Evolutionary conservation across 139 green algal genomes (phyloP), one percentile per base, ranked within the genome.

Genomic region (Asterochloris erici): DNA sequence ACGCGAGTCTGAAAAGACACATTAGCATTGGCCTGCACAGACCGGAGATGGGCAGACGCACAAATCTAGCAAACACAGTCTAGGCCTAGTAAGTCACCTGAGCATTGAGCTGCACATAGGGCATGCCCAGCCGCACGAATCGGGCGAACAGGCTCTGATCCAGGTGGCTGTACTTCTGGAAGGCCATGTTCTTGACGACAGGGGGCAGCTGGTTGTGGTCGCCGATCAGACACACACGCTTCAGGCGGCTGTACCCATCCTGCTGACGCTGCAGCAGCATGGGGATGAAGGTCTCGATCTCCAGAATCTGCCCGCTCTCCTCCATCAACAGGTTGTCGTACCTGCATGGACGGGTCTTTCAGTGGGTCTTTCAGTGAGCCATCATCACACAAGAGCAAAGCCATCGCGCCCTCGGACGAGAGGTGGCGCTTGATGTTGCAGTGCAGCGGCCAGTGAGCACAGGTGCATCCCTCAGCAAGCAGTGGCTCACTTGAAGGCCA

Each of bases 301-400:
- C 97, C 85, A 98, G 89, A 73, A 99, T 95, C 90, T 99, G 97
- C 14, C 93, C 97, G 54, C 87, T 90, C 86, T 99, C 97, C 93
- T 99, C 97, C 93, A 99, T 98, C 63, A 99, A 79, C 74, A 99
- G 88, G 85, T 95, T 99, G 91, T 99, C 97, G 80, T 98, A 99
- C 38, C 38, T 54, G 38, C 38, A 54, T 54, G 38, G 38, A 54
- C 38, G 6, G 38, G 38, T n/a, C n/a, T n/a, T n/a, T n/a, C n/a
- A n/a, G n/a, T n/a, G n/a, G n/a, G n/a, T n/a, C n/a, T n/a, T n/a
- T n/a, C 38, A 54, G 38, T 54, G 38, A 54, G 38, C 38, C 38
- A 86, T 96, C 93, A 54, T 54, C 38, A 54, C 38, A 54, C 38
- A 54, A 2, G 6, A 54, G 38, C 38, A 2, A 54, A 54, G 38